Base-by-base conservation (phyloP, 1,284 basidiomycete genomes). In the Salmacisia buchloeana region DNA sequence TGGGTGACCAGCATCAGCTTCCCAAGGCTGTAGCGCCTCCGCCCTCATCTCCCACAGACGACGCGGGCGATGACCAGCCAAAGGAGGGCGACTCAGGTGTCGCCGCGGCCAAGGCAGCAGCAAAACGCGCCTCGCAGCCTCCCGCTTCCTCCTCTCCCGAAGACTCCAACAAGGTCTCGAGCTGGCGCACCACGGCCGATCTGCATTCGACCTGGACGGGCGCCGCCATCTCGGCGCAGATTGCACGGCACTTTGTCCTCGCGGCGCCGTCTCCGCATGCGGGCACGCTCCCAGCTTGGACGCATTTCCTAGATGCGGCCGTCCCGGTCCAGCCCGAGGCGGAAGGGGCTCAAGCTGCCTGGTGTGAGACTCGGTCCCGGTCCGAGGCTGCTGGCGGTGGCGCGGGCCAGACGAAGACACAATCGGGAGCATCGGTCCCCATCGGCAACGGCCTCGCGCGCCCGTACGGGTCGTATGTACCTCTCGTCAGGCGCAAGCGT, bases 201-300 rank as follows among this genome's bases (percentile, higher is more conserved):
- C 25, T 74, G 23, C 73, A 77, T 60, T 63, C 70, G 45, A 43
- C 52, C 0, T 78, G 76, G 76, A 72, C 69, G 4, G 68, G 69
- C 9, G 56, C 41, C 13, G 61, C 66, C 3, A 76, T 78, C 33
- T 63, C 63, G 3, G 59, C 74, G 1, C 72, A 79, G 46, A 41
- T 79, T 0, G 23, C 39, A 3, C 49, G 74, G 21, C 77, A 79
- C 56, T 74, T 78, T 59, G 61, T 76, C 6, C 66, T 77, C 1
- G 67, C 77, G 15, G 7, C 41, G 0, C 67, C 66, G 1, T 34
- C 59, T 0, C 45, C 39, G 1, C 39, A 52, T 13, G 57, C 27
- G 27, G 61, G 54, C 27, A 31, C 27, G 27, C 54, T 66, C 7
- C 36, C 54, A 13, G 35, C 65, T 3, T n/a, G 35, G 34, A 62